Conservation (phyloP, 2,329 filamentous ascomycete species). For the Tolypocladium album region DNA sequence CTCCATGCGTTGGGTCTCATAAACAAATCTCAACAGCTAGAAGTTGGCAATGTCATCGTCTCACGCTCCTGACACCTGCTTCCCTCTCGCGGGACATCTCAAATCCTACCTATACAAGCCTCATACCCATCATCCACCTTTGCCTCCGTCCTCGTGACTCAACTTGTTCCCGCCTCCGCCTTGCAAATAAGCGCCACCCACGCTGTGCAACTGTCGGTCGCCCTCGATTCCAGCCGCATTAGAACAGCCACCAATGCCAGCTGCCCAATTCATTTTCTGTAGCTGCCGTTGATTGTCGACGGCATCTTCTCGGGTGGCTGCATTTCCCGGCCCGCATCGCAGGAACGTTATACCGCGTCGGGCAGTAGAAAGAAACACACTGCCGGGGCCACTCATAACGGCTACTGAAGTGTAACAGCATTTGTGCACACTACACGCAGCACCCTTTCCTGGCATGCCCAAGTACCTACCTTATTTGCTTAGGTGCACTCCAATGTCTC, state of each 20-base stretch:
- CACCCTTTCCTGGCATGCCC: no score
- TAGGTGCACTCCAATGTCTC: no score
- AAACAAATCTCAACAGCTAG: no score
- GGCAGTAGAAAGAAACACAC: no score
- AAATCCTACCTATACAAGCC: background rate
- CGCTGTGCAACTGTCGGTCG: background rate
- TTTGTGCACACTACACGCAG: no score
- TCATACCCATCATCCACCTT: background rate
- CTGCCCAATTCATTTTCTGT: no score
- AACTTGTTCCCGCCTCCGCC: background rate
- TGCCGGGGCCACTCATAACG: no score
- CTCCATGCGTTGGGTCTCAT: no score
- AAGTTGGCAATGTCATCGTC: background rate
- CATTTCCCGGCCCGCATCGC: background rate
- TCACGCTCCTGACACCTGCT: background rate
- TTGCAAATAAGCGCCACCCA: background rate
- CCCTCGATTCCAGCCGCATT: background rate
- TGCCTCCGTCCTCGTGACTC: background rate
- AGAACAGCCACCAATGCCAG: background rate
- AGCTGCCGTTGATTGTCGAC: background rate
- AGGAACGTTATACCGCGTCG: no score
- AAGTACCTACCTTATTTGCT: no score
- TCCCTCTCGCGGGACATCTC: background rate
- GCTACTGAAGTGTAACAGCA: no score
- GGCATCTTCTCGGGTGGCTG: background rate